Evolutionary conservation across 2,329 filamentous ascomycete genomes (phyloP).

Genomic region (Stachybotrys elegans): DNA sequence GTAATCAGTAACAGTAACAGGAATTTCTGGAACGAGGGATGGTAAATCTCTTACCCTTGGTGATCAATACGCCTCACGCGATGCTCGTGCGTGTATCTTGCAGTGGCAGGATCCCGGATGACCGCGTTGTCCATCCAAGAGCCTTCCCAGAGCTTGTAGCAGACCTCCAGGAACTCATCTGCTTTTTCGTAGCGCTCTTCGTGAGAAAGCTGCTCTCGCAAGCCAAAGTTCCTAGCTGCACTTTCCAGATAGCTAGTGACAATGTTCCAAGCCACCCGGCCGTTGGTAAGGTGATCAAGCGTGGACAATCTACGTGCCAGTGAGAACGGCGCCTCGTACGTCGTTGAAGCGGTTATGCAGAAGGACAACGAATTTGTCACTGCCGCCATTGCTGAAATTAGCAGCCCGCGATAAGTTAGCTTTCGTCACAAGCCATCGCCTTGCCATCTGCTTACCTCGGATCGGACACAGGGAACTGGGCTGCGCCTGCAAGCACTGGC

Average conservation of each 20-base stretch:
- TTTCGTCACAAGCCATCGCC: not conserved
- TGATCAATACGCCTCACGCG: slow-evolving; percentile 32
- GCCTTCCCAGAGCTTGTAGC: slow-evolving; percentile 46
- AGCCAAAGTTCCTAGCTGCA: slow-evolving; percentile 40
- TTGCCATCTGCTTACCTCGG: slow-evolving; percentile 17
- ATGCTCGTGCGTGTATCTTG: slow-evolving; percentile 25
- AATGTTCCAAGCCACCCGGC: slow-evolving; percentile 41
- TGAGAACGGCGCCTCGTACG: slow-evolving; percentile 27
- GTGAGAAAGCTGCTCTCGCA: slow-evolving; percentile 38
- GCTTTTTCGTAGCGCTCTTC: slow-evolving; percentile 43
- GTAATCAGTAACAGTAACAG: slow-evolving; percentile 1
- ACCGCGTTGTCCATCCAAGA: slow-evolving; percentile 40
- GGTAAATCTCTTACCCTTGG: slow-evolving; percentile 8
- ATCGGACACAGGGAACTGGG: slow-evolving; percentile 38
- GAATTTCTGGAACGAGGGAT: not conserved
- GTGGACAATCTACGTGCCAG: slow-evolving; percentile 28
- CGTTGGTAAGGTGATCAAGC: slow-evolving; percentile 29
- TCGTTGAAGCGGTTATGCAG: slow-evolving; percentile 29
- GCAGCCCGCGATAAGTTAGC: slow-evolving; percentile 4
- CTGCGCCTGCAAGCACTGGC: slow-evolving; percentile 25
- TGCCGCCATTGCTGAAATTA: slow-evolving; percentile 39
- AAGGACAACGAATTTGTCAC: slow-evolving; percentile 37
- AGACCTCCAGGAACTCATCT: slow-evolving; percentile 40
- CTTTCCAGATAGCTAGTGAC: slow-evolving; percentile 43
- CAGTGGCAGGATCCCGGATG: slow-evolving; percentile 12